Percentiles rank a stretch among this genome's conserved stretches.
These are phyloP conservation scores for Rosa persica DNA, from an alignment of 306 rosid genomes.

Conservation along the genomic window DNA sequence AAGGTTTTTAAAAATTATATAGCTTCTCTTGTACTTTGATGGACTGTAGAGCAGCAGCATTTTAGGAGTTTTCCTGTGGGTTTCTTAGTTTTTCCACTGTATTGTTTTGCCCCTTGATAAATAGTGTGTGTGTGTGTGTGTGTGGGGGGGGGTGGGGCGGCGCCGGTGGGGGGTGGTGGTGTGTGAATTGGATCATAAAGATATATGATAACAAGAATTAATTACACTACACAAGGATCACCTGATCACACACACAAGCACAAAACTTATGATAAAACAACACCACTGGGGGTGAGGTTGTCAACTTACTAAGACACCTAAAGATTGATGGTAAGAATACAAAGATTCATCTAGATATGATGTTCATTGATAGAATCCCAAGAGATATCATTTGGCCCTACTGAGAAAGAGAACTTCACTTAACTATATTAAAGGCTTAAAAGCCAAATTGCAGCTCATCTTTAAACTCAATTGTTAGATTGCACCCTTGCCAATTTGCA, in stretches of 20 bases:
- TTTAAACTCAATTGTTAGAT: background rate
- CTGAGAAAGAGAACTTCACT: background rate
- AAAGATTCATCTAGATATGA: background rate
- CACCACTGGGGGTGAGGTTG: background rate
- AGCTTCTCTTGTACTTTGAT: no score
- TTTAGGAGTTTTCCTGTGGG: no score
- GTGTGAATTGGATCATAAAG: no score
- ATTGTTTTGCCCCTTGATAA: no score
- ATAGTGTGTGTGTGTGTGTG: no score
- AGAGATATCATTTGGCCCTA: background rate
- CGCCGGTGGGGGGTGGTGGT: no score
- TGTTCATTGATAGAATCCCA: background rate
- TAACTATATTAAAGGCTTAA: background rate
- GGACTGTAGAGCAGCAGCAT: no score
- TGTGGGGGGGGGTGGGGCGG: no score
- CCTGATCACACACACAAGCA: background rate
- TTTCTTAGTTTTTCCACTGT: no score
- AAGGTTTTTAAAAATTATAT: no score
- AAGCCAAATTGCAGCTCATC: background rate
- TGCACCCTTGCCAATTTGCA: background rate
- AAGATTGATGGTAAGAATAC: background rate
- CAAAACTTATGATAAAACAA: background rate
- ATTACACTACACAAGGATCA: background rate
- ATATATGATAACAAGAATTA: background rate
- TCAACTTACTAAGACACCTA: background rate